A percentile compares a stretch with the other conserved stretches of the same genome.
phyloP scores from a whole-genome alignment of 176 grass and related monocot species.

The Carex littledalei region DNA sequence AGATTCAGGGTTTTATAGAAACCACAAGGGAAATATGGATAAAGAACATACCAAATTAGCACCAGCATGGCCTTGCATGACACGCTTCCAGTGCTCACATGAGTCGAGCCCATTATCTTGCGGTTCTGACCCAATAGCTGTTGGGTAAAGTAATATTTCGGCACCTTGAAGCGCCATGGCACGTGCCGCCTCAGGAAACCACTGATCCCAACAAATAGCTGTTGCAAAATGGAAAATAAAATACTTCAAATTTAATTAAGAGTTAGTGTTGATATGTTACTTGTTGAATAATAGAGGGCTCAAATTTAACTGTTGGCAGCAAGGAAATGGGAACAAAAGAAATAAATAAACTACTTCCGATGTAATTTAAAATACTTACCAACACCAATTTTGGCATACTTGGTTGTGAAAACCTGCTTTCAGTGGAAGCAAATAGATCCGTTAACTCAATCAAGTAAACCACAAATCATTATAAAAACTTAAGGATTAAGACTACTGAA shows the following conservation, averaged over 20 bases:
- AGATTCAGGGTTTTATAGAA: neutral
- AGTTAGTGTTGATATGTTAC: neutral
- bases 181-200: conserved; percentile 91
- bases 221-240: neutral
- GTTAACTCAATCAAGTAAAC: neutral
- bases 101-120: conserved; percentile 75
- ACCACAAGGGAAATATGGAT: neutral
- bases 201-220: conserved; percentile 98
- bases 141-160: conserved; percentile 76
- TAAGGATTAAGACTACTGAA: neutral
- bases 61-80: conserved; percentile 97
- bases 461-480: neutral
- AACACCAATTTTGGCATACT: conserved; percentile 84
- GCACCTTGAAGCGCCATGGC: conserved; percentile 84
- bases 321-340: neutral
- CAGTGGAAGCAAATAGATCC: neutral
- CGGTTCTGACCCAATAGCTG: conserved; percentile 90
- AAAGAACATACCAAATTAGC: conserved; percentile 67
- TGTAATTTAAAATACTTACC: conserved; percentile 48
- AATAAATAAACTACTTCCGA: neutral
- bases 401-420: conserved; percentile 75
- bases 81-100: conserved; percentile 82
- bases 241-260: neutral
- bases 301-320: neutral
- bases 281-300: neutral